These are phyloP conservation scores for Geotrichum bryndzae DNA, from an alignment of 1,139 yeast genomes.

Conservation along the genomic window DNA sequence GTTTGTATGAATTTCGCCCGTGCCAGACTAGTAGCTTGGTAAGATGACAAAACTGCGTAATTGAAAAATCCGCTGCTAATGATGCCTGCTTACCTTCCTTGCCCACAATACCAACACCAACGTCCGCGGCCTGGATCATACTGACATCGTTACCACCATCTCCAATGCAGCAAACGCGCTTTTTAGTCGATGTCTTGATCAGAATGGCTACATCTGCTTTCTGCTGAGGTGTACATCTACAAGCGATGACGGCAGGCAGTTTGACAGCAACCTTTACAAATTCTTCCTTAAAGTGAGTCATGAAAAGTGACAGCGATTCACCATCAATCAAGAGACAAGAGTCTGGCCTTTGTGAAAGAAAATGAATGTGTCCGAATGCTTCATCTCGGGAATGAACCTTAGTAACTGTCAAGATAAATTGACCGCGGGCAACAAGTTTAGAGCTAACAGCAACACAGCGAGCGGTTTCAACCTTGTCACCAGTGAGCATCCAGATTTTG, in stretches of 20 bases:
- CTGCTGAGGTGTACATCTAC: constrained; percentile 98
- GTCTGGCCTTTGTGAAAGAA: constrained; percentile 55
- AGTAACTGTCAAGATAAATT: constrained; percentile 81
- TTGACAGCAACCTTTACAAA: constrained; percentile 71
- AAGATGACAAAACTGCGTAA: constrained; percentile 84
- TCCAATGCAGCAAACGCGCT: constrained; percentile 94
- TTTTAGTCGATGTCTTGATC: constrained; percentile 73
- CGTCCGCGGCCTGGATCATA: constrained; percentile 98
- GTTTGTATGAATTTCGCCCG: constrained; percentile 92
- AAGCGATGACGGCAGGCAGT: constrained; percentile 90
- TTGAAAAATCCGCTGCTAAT: constrained; percentile 91
- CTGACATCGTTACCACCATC: constrained; percentile 99
- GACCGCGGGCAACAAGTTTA: constrained; percentile 86
- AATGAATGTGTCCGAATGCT: constrained; percentile 72
- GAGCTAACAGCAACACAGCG: constrained; percentile 95
- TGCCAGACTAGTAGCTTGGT: constrained; percentile 92
- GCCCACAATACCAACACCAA: constrained; percentile 98
- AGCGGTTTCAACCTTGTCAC: constrained; percentile 98
- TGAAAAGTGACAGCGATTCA: constrained; percentile 68
- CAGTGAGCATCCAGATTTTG: constrained; percentile 98
- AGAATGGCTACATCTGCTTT: constrained; percentile 89
- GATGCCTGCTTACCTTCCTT: constrained; percentile 98
- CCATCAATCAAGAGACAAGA: constrained; percentile 91
- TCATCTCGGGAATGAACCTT: constrained; percentile 39
- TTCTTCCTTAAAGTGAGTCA: constrained; percentile 58